A percentile compares a stretch with the other conserved stretches of the same genome.
These are phyloP conservation scores for Immersiporthe knoxdaviesiana DNA, from an alignment of 2,329 filamentous ascomycete genomes.

Conservation along the genomic window DNA sequence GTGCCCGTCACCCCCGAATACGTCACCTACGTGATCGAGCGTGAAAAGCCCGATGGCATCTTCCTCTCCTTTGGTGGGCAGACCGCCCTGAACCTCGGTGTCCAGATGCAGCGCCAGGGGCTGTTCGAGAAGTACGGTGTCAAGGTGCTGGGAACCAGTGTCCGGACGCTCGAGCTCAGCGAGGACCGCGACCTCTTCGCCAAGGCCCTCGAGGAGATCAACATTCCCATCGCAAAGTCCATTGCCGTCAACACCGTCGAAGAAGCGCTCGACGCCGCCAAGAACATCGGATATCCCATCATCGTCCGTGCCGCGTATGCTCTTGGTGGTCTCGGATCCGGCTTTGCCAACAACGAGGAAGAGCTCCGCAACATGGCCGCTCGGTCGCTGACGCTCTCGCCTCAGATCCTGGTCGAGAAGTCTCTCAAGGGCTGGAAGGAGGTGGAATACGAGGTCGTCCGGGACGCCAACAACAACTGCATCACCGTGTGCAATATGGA, in stretches of 20 bases:
- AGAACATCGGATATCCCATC: conserved; percentile 90
- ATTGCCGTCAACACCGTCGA: conserved; percentile 91
- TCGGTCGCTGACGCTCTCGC: conserved; percentile 87
- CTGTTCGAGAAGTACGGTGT: conserved; percentile 95
- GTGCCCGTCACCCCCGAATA: conserved; percentile 96
- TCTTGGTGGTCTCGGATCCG: conserved; percentile 91
- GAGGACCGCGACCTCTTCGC: conserved; percentile 97
- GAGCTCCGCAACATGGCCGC: conserved; percentile 94
- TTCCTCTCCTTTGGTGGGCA: conserved; percentile 97
- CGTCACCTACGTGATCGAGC: conserved; percentile 95
- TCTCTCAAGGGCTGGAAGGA: conserved; percentile 99
- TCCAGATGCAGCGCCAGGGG: conserved; percentile 95
- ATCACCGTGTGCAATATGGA: conserved; percentile 99
- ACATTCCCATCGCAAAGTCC: conserved; percentile 96
- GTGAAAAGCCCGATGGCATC: conserved; percentile 93
- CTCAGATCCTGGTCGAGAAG: conserved; percentile 97
- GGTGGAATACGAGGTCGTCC: conserved; percentile 97
- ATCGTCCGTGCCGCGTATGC: conserved; percentile 98
- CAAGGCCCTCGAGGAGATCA: conserved; percentile 93
- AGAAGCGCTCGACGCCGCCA: conserved; percentile 85
- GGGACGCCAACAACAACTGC: conserved; percentile 94
- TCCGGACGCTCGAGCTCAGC: conserved; percentile 89
- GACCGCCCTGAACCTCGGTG: conserved; percentile 94
- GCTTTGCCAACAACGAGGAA: conserved; percentile 91
- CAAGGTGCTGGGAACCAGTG: conserved; percentile 92